phyloP scores from a whole-genome alignment of 768 basidiomycete genomes.

The Leccinum obscurum region DNA sequence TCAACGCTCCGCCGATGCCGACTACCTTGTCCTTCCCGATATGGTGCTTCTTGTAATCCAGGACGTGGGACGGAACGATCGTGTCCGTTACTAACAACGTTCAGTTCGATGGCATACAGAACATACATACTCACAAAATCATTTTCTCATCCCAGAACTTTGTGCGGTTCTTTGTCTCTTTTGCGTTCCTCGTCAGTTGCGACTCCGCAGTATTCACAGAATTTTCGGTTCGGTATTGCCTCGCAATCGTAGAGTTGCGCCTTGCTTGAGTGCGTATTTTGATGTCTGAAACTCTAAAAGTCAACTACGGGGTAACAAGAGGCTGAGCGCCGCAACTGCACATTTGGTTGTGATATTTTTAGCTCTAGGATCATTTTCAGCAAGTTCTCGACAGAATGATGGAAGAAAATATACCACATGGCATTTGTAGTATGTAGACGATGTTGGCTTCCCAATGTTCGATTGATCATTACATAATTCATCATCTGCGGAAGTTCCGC shows the following conservation, averaged over 20 bases:
- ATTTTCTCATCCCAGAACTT: not conserved
- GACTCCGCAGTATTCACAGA: not conserved
- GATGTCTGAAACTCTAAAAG: conserved; percentile 2
- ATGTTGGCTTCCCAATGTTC: no score
- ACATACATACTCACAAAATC: not conserved
- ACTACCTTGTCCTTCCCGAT: not conserved
- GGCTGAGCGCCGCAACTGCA: not conserved
- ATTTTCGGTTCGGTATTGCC: not conserved
- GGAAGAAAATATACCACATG: no score
- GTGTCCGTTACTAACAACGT: not conserved
- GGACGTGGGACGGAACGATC: not conserved
- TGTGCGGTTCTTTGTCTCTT: not conserved
- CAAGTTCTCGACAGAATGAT: no score
- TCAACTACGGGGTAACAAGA: not conserved
- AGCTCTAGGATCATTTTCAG: not conserved
- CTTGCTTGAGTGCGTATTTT: not conserved
- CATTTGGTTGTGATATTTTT: conserved; percentile 2
- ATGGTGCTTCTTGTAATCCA: not conserved
- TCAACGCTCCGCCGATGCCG: not conserved
- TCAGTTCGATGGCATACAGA: not conserved
- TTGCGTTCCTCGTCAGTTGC: not conserved
- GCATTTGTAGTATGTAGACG: no score
- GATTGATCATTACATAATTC: no score
- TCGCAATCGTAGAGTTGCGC: not conserved
- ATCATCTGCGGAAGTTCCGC: no score